Conservation (phyloP, 176 grass and related monocot species). For the Metroxylon sagu region DNA sequence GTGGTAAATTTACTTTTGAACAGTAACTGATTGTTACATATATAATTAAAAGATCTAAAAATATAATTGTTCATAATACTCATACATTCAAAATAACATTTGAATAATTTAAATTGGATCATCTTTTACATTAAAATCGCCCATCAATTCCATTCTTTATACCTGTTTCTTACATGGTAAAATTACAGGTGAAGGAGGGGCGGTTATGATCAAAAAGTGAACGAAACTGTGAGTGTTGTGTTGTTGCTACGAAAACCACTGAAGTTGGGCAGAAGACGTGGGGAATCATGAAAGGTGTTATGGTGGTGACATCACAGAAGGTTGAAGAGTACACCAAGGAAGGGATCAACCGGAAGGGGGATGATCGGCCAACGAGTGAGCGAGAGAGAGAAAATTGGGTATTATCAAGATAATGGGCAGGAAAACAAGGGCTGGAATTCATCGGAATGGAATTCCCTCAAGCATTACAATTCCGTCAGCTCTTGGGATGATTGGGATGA, state of each 20-base stretch:
- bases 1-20: no score
- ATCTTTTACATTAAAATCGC: no score
- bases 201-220: constrained; percentile 91
- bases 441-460: constrained; percentile 34
- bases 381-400: constrained; percentile 42
- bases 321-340: constrained; percentile 93
- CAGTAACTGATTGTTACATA: no score
- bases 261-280: constrained; percentile 85
- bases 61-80: no score
- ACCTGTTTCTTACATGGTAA: neutral
- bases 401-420: constrained; percentile 53
- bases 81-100: no score
- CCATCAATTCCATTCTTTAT: no score
- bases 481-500: constrained; percentile 96
- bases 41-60: no score
- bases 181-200: constrained; percentile 78
- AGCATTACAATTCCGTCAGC: constrained; percentile 40
- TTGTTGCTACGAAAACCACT: constrained; percentile 79
- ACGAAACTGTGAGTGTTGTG: constrained; percentile 84
- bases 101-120: no score
- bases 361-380: constrained; percentile 44
- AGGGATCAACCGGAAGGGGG: constrained; percentile 58
- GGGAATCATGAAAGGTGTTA: constrained; percentile 95
- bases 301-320: constrained; percentile 83
- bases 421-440: constrained; percentile 38